Evolutionary conservation across 306 rosid genomes (phyloP).

Genomic region (Castanea crenata): DNA sequence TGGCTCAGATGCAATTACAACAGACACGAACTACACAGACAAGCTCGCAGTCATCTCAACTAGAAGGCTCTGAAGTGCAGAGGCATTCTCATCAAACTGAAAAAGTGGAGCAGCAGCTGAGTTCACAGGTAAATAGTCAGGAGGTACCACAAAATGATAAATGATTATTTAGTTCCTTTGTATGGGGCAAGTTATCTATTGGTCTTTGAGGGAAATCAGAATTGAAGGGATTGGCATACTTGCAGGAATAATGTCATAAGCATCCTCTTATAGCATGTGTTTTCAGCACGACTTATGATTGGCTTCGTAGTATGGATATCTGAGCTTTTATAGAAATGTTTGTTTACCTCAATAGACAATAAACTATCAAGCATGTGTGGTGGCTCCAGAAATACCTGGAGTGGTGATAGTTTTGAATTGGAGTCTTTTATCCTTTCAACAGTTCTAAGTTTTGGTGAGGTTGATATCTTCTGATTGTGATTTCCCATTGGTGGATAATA

Average conservation of each 20-base stretch:
- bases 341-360: neutral
- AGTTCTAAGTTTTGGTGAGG: neutral
- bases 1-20: constrained; percentile 44
- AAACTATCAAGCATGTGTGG: constrained; percentile 11
- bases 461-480: constrained; percentile 22
- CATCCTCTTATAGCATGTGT: constrained; percentile 2
- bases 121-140: constrained; percentile 57
- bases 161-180: constrained; percentile 18
- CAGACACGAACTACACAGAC: constrained; percentile 41
- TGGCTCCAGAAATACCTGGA: neutral
- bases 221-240: constrained; percentile 8
- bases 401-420: constrained; percentile 9
- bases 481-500: constrained; percentile 2
- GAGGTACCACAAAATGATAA: constrained; percentile 23
- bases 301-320: constrained; percentile 8
- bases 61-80: constrained; percentile 44
- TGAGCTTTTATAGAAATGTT: neutral
- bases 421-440: neutral
- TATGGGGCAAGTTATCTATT: constrained; percentile 10
- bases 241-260: neutral
- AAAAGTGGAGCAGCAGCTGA: constrained; percentile 53
- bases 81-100: constrained; percentile 44
- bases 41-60: constrained; percentile 42
- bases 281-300: neutral
- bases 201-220: constrained; percentile 19